Base-by-base conservation (phyloP, 2,329 filamentous ascomycete species). In the Microcyclospora tardicrescens region DNA sequence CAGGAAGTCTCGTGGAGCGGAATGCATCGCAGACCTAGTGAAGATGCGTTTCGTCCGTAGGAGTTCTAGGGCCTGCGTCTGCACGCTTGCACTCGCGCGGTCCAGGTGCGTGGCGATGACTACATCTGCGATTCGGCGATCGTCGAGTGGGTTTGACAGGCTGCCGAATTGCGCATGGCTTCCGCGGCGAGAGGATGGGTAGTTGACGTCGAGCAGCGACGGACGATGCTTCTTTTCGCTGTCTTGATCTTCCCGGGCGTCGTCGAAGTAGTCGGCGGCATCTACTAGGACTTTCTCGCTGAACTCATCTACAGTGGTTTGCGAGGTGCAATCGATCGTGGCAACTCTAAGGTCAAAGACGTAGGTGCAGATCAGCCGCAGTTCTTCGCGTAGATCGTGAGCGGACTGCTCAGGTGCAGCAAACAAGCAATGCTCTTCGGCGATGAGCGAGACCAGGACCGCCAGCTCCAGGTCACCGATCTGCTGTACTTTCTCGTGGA, bases 381-480 rank as follows among this genome's bases (percentile, higher is more conserved):
- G 40, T 29, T 56, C 51, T 39, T 52, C 42, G 34, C 47, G 45
- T n/a, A 54, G 38, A 14, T 44, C 41, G 13, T 43, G 41, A 14
- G 41, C 42, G 2, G 32, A 36, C 24, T 73, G 64, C 4, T 65
- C 58, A 2, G 78, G 73, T 12, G 84, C 82, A 61, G 85, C 81
- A 54, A 96, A 77, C 51, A 96, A 77, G 63, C 85, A 94, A 60
- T 96, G 87, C 60, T 94, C 83, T 48, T 79, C 73, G 43, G 79
- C 77, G 45, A 86, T 71, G 37, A 96, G 73, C 56, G 81, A 87
- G 36, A 95, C 73, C 31, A 96, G 71, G 11, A 82, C 66, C 16
- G 89, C 91, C 43, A 96, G 75, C 63, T 95, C 87, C 31, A 95
- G 71, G 64, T 95, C 87, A 54, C 80, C 83, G 46, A 96, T 69